Evolutionary conservation across 225 moss, liverwort and hornwort genomes (phyloP).

Genomic region (Takakia lepidozioides): DNA sequence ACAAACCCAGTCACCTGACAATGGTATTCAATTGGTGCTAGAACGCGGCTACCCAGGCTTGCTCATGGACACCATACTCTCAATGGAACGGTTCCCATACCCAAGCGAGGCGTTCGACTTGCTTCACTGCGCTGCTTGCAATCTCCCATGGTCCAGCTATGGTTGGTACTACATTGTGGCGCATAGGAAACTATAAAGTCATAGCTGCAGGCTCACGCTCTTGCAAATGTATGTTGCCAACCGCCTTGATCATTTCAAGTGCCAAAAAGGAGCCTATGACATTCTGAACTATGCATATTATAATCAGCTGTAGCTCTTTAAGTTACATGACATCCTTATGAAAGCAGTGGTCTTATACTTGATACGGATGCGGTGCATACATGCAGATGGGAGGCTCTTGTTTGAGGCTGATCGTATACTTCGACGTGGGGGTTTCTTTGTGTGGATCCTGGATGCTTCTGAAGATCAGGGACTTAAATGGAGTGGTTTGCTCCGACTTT

Average conservation of each 20-base stretch:
- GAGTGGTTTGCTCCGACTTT: constrained; percentile 26
- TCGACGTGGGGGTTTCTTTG: constrained; percentile 67
- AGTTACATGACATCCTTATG: too few relatives aligned
- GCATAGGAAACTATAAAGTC: neutral
- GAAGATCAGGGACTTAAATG: constrained; percentile 9
- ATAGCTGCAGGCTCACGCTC: neutral
- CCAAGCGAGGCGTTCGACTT: constrained; percentile 82
- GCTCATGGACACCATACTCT: constrained; percentile 25
- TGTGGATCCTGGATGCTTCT: constrained; percentile 28
- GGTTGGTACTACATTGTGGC: constrained; percentile 19
- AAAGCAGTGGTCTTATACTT: neutral
- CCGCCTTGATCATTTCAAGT: too few relatives aligned
- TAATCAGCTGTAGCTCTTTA: too few relatives aligned
- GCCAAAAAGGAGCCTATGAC: too few relatives aligned
- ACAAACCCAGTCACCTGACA: constrained; percentile 32
- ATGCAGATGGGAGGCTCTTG: constrained; percentile 48
- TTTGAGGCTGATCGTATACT: constrained; percentile 81
- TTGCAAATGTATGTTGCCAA: too few relatives aligned
- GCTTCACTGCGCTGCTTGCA: constrained; percentile 71
- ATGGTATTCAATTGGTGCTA: constrained; percentile 75
- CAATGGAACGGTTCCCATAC: constrained; percentile 41
- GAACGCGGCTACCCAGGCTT: constrained; percentile 79
- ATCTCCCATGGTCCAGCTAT: constrained; percentile 24
- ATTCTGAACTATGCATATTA: too few relatives aligned
- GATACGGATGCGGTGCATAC: neutral